Evolutionary conservation across 73 alveolate species (phyloP).

Genomic region (Paramecium primaurelia): DNA sequence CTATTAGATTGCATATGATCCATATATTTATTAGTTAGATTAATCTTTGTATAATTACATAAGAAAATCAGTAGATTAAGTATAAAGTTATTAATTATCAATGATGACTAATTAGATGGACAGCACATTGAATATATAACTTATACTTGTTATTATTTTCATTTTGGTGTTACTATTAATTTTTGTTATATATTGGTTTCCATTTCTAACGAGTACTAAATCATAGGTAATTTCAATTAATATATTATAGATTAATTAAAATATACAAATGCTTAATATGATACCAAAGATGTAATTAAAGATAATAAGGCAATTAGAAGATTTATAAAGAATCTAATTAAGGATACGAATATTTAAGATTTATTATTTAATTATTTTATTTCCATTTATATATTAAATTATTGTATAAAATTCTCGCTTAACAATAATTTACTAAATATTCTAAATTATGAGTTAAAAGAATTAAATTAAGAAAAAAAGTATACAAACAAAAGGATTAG

Average conservation of each 20-base stretch:
- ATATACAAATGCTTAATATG: not conserved
- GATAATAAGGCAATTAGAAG: not conserved
- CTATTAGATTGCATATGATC: not conserved
- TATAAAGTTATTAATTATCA: not conserved
- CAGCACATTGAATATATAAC: not conserved
- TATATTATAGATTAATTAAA: not conserved
- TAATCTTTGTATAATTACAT: not conserved
- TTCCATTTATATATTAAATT: not conserved
- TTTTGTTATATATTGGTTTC: not conserved
- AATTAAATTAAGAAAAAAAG: too few relatives aligned
- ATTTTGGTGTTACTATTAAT: not conserved
- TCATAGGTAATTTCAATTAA: not conserved
- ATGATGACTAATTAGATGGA: not conserved
- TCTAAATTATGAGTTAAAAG: too few relatives aligned
- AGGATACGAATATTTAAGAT: not conserved
- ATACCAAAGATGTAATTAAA: constrained; percentile 13
- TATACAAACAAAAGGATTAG: too few relatives aligned
- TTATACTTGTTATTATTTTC: not conserved
- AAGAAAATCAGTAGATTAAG: not conserved
- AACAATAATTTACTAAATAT: too few relatives aligned
- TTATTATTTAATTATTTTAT: not conserved
- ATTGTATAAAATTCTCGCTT: not conserved
- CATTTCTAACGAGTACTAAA: not conserved
- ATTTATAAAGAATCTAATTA: not conserved
- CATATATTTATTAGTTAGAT: not conserved